Conservation (phyloP, 2,329 filamentous ascomycete species). For the Epichloe hybrida region DNA sequence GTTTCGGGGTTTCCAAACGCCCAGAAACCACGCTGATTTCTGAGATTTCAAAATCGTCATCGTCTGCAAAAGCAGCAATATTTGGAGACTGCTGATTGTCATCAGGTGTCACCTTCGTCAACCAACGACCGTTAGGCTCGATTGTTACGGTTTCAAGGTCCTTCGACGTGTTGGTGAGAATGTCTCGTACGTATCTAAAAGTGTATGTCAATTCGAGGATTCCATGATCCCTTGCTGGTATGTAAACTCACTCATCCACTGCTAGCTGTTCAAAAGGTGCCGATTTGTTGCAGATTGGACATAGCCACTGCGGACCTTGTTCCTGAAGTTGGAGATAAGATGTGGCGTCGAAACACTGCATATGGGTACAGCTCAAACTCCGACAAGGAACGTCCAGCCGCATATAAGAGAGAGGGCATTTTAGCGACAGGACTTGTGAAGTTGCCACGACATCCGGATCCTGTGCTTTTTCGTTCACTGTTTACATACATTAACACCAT, state of each 20-base stretch:
- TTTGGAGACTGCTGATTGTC: conserved; percentile 15
- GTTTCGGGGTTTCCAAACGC: conserved; percentile 21
- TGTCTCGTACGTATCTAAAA: conserved; percentile 72
- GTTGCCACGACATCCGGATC: conserved; percentile 85
- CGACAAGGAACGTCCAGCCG: conserved; percentile 70
- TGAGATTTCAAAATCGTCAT: conserved; percentile 38
- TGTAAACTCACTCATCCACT: conserved; percentile 60
- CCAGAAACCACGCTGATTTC: conserved; percentile 26
- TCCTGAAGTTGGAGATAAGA: conserved; percentile 91
- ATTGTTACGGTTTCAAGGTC: conserved; percentile 77
- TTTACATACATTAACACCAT: conserved; percentile 1
- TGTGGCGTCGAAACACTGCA: conserved; percentile 87
- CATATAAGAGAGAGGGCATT: conserved; percentile 81
- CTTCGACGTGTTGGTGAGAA: conserved; percentile 58
- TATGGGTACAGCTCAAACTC: conserved; percentile 67
- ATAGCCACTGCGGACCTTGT: conserved; percentile 93
- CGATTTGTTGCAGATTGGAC: conserved; percentile 79
- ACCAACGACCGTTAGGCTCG: conserved; percentile 75
- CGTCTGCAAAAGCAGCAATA: conserved; percentile 21
- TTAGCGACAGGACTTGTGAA: conserved; percentile 77
- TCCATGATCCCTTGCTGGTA: not conserved
- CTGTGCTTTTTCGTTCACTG: conserved; percentile 67
- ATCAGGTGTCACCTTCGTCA: conserved; percentile 23
- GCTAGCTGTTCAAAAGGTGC: conserved; percentile 71
- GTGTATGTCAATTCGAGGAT: not conserved